Percentiles rank a stretch among this genome's conserved stretches.
Conservation (phyloP, 441 rosid genomes). For the Breynia disticha region DNA sequence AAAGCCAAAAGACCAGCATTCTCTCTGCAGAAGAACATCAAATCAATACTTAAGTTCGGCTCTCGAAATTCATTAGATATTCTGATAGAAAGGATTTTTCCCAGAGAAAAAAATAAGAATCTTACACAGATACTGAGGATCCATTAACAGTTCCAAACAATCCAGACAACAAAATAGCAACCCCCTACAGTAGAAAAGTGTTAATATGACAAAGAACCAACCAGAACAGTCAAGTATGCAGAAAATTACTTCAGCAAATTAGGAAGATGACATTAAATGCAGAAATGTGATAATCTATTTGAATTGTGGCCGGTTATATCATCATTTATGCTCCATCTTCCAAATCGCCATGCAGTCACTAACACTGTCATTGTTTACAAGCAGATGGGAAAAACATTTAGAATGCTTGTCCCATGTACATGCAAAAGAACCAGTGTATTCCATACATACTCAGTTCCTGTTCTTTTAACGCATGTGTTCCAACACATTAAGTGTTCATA, state of each 20-base stretch:
- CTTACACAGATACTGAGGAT: slow-evolving; percentile 84
- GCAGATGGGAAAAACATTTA: background rate
- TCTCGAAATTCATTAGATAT: too few species aligned
- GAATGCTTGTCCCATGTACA: background rate
- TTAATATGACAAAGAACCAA: background rate
- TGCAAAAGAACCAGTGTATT: too few species aligned
- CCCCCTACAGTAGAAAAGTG: slow-evolving; percentile 37
- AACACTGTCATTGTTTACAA: too few species aligned
- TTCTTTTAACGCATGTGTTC: too few species aligned
- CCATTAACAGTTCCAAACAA: slow-evolving; percentile 93
- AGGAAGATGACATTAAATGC: too few species aligned
- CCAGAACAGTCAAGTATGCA: background rate
- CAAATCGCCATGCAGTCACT: background rate
- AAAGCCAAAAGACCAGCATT: slow-evolving; percentile 84
- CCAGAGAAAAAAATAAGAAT: slow-evolving; percentile 1
- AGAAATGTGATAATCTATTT: too few species aligned
- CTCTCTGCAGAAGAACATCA: slow-evolving; percentile 43
- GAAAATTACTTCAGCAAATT: background rate
- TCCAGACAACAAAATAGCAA: slow-evolving; percentile 81
- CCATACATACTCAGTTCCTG: too few species aligned
- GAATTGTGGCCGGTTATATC: too few species aligned
- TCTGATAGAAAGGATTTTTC: too few species aligned
- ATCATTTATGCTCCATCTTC: background rate
- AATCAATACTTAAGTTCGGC: too few species aligned
- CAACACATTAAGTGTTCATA: too few species aligned